Percentiles rank a stretch among this genome's conserved stretches.
Conservation (phyloP, 1,284 basidiomycete genomes). For the Apiotrichum mycotoxinovorans region DNA sequence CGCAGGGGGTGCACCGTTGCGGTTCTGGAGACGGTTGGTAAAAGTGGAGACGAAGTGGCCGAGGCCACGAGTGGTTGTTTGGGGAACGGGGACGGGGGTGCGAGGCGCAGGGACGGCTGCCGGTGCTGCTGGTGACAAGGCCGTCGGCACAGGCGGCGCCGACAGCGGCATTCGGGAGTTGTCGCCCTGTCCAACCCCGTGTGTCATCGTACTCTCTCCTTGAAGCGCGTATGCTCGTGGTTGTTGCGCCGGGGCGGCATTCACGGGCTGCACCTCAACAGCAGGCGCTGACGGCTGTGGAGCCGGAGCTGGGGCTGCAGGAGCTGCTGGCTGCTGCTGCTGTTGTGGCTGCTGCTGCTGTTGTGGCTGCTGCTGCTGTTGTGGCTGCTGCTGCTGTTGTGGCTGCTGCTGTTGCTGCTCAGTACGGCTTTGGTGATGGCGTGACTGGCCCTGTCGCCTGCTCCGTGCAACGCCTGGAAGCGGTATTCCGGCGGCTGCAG, state of each 20-base stretch:
- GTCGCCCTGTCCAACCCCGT: no score
- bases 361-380: neutral
- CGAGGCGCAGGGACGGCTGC: neutral
- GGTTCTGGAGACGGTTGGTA: constrained; percentile 10
- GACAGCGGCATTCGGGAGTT: neutral
- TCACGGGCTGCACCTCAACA: neutral
- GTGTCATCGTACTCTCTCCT: no score
- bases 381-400: neutral
- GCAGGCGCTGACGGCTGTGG: neutral
- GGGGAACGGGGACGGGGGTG: neutral
- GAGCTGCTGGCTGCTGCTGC: neutral
- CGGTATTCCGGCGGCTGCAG: constrained; percentile 50
- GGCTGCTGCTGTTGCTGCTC: constrained; percentile 7
- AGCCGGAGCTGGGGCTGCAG: neutral
- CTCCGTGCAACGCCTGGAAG: constrained; percentile 47
- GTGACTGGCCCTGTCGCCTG: constrained; percentile 10
- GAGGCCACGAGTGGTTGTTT: neutral
- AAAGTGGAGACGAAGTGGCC: constrained; percentile 1
- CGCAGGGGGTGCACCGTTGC: neutral
- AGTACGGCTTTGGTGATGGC: constrained; percentile 4
- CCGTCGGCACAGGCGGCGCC: neutral
- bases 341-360: neutral
- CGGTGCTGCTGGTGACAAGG: neutral
- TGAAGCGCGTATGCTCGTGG: neutral
- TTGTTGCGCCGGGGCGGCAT: neutral